Base-by-base conservation (phyloP, 2,329 filamentous ascomycete genomes). In the Fusarium sp. region DNA sequence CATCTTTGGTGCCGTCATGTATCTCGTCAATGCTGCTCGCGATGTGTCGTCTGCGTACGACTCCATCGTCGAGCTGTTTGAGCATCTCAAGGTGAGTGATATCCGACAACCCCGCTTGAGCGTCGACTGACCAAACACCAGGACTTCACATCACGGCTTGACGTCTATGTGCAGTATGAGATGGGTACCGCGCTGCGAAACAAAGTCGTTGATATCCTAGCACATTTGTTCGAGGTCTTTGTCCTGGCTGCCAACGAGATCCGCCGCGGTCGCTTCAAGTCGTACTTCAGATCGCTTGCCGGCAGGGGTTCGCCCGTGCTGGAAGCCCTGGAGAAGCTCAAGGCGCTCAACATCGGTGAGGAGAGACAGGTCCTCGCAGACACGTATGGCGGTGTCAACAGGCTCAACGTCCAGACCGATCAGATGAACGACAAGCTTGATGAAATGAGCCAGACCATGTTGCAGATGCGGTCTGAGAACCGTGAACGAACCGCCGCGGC, bases 11-110 rank as follows among this genome's bases (percentile, higher is more conserved):
- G 79, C 79, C 8, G 77, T 79, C 2, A 65, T 74, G 13, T 77
- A 79, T 49, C 68, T 82, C 9, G 71, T 82, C 15, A 72, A 72
- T 31, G 78, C 79, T 9, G 80, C 79, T 2, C 75, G 75, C 17
- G 75, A 79, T 45, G 79, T 81, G 14, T 80, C 78, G 1, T 66
- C 75, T 1, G 73, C 73, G 8, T 82, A 82, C 43, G 77, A 82
- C 62, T 73, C 74, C 6, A 81, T 82, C 7, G 62, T 77, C 3
- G 77, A 78, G 42, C 64, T 82, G 21, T 78, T 82, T 65, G 73
- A 73, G 10, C 73, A 75, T 29, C 64, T 81, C 10, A 73, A 77
- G 61, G 75, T 75, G 53, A 55, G 65, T 45, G 19, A 41, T 43
- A 44, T 47, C 23, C 27, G 17, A 8, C 25, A 52, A 55, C 65